A percentile compares a stretch with the other conserved stretches of the same genome.
Evolutionary conservation across 2,329 filamentous ascomycete species (phyloP).

Genomic region (Dothideomycetes sp.): DNA sequence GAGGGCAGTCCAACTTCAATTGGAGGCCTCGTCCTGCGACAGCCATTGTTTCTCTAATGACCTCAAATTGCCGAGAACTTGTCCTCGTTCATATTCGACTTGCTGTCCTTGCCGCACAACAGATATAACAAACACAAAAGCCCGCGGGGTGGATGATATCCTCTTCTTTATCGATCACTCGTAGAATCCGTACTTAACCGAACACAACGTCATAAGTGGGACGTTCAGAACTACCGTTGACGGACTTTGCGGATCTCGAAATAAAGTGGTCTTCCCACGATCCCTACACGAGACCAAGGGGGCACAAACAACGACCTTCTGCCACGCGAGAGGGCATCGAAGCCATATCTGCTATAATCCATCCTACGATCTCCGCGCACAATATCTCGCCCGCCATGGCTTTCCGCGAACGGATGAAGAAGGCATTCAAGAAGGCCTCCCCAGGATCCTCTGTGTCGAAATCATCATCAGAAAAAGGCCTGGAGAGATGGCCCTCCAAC

Average conservation of each 20-base stretch:
- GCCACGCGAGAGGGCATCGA: constrained; percentile 1
- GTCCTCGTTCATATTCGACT: background rate
- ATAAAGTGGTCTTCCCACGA: background rate
- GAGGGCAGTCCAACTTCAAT: constrained; percentile 8
- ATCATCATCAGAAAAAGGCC: constrained; percentile 19
- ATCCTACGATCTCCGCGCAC: background rate
- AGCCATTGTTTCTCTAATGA: background rate
- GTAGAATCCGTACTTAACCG: no score
- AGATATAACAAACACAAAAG: no score
- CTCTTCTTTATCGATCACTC: no score
- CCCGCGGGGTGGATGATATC: no score
- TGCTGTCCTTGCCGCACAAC: background rate
- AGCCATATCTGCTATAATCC: background rate
- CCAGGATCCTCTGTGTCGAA: constrained; percentile 18
- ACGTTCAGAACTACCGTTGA: no score
- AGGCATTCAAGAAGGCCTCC: constrained; percentile 30
- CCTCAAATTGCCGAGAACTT: background rate
- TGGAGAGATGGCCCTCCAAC: constrained; percentile 31
- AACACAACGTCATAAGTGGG: no score
- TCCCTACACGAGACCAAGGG: background rate
- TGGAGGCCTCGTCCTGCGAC: background rate
- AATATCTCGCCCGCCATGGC: constrained; percentile 29
- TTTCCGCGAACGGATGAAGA: constrained; percentile 38
- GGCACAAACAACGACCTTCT: background rate
- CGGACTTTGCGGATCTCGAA: constrained; percentile 4